Conservation (phyloP, 805 yeast species). For the Lachancea lanzarotensis region DNA sequence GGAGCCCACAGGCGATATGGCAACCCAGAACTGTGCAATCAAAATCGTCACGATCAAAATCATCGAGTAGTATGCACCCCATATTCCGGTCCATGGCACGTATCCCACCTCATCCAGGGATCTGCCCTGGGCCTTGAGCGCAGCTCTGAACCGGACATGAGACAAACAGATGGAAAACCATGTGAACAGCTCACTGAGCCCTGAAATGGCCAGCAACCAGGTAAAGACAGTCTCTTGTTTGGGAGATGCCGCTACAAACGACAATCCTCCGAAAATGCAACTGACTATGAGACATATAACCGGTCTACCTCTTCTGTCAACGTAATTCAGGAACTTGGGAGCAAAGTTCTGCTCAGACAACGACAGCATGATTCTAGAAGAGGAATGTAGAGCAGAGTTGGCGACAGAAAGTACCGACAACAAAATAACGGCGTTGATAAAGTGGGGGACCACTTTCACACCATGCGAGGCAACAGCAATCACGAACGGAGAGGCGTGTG, state of each 20-base stretch:
- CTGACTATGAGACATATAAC: constrained; percentile 47
- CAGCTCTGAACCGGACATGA: constrained; percentile 54
- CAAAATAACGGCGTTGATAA: constrained; percentile 67
- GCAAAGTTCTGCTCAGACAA: constrained; percentile 71
- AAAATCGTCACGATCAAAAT: constrained; percentile 44
- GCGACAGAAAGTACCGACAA: constrained; percentile 70
- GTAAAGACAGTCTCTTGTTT: constrained; percentile 52
- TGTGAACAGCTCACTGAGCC: constrained; percentile 55
- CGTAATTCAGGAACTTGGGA: constrained; percentile 47
- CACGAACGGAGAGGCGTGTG: constrained; percentile 61
- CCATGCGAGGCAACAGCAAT: constrained; percentile 55
- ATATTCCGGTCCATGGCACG: constrained; percentile 44
- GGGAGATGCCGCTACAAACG: constrained; percentile 61
- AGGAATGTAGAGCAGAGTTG: constrained; percentile 65
- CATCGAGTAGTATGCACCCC: constrained; percentile 49
- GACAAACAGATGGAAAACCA: constrained; percentile 54
- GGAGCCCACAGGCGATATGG: constrained; percentile 47
- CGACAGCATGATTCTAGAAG: constrained; percentile 62
- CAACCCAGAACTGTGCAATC: constrained; percentile 60
- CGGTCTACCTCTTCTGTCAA: constrained; percentile 61
- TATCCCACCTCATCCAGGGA: constrained; percentile 47
- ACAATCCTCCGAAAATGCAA: constrained; percentile 49
- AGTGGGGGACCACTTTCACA: constrained; percentile 59
- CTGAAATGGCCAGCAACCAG: constrained; percentile 59
- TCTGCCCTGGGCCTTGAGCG: constrained; percentile 49